Base-by-base conservation (phyloP, 2,329 filamentous ascomycete species). In the Alternaria alternata region DNA sequence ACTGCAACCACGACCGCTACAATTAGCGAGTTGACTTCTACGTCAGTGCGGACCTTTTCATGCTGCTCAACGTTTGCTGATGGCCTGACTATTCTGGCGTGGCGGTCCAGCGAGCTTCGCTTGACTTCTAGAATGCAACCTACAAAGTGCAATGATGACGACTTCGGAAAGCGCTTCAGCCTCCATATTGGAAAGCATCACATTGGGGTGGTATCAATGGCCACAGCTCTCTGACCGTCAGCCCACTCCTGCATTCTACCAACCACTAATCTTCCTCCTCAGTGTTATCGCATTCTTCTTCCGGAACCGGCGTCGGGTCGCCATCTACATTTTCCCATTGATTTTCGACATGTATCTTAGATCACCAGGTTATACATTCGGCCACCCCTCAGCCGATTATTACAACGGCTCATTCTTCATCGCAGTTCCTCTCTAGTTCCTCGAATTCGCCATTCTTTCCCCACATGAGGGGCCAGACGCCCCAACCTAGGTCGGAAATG, bases 401-500 rank as follows among this genome's bases (percentile, higher is more conserved):
- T 56, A 60, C 60, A 58, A 48, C 46, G 43, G n/a, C 22, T 54
- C 47, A 1, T 47, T 43, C 16, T 57, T 59, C 41, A 49, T 59
- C 11, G 55, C 63, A 0, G 38, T 44, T 7, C 55, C 54, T 12
- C 24, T 59, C 7, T 64, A 49, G 55, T 64, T 59, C 28, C 24
- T 65, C 41, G 52, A 57, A 36, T 62, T 59, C 28, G 44, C 52
- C 3, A 42, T 59, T 14, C 20, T 61, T 24, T 43, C 42, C 11
- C 51, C 58, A 24, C 24, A 42, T 20, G 38, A 56, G 11, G 62
- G 54, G 24, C 7, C 34, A 2, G 22, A 24, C n/a, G 51, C 46
- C 12, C 51, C 54, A 39, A 41, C 51, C 11, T 61, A 49, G 4
- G 34, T 51, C 16, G 47, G 54, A 18, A 54, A 57, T 7, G 3